Evolutionary conservation across 108 stramenopile species (phyloP).

Genomic region (Conticribra weissflogii): DNA sequence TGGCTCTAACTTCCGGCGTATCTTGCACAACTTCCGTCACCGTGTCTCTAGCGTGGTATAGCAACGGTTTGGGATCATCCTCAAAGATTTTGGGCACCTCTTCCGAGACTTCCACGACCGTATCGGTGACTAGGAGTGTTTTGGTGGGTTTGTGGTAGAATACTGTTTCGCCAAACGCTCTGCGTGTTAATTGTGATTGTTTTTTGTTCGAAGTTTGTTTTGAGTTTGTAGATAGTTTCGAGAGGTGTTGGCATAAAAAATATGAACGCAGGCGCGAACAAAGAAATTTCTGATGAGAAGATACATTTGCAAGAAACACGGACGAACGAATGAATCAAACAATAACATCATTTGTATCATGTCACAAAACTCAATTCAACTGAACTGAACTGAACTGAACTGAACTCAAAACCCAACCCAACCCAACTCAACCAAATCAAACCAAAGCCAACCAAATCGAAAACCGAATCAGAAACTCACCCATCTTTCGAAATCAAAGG

Average conservation of each 20-base stretch:
- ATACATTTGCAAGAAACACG: too few species aligned
- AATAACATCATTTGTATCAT: too few species aligned
- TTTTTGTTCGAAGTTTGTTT: too few species aligned
- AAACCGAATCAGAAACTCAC: background rate
- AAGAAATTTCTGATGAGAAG: too few species aligned
- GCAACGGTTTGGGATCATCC: constrained; percentile 80
- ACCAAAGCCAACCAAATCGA: background rate
- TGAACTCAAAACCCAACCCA: too few species aligned
- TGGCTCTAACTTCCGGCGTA: constrained; percentile 70
- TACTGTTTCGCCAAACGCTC: constrained; percentile 91
- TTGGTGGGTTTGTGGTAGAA: constrained; percentile 85
- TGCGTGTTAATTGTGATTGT: background rate
- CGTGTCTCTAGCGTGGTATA: constrained; percentile 93
- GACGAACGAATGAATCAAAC: too few species aligned
- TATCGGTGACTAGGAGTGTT: constrained; percentile 91
- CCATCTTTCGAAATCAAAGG: constrained; percentile 91
- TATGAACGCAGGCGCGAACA: too few species aligned
- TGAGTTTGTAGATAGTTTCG: too few species aligned
- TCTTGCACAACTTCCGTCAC: constrained; percentile 80
- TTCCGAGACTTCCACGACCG: constrained; percentile 85
- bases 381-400: too few species aligned
- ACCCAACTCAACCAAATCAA: background rate
- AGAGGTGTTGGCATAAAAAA: too few species aligned
- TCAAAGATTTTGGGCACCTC: constrained; percentile 83
- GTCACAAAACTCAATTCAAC: too few species aligned